Conservation (phyloP, 2,329 filamentous ascomycete species). For the Cladosporium sp. region DNA sequence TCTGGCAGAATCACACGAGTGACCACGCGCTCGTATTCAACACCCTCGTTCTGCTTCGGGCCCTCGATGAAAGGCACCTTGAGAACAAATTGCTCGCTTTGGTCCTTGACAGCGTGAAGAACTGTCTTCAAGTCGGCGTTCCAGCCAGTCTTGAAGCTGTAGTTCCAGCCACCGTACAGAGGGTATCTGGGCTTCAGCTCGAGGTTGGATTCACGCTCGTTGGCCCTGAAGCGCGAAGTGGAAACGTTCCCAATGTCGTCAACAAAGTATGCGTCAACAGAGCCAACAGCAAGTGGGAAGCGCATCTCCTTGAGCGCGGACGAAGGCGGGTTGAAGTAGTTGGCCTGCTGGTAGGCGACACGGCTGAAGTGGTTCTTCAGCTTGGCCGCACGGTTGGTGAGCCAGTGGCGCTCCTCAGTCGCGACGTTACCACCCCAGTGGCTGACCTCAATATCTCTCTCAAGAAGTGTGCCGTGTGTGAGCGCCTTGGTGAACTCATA, state of each 20-base stretch:
- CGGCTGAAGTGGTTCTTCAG: constrained; percentile 54
- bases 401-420: constrained; percentile 88
- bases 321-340: constrained; percentile 67
- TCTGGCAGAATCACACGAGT: constrained; percentile 86
- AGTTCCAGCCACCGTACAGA: constrained; percentile 97
- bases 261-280: constrained; percentile 86
- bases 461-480: constrained; percentile 72
- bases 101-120: constrained; percentile 60
- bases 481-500: constrained; percentile 96
- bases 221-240: constrained; percentile 81
- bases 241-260: constrained; percentile 97
- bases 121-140: constrained; percentile 80
- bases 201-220: constrained; percentile 64
- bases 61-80: constrained; percentile 93
- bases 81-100: constrained; percentile 73
- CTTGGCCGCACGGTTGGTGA: constrained; percentile 82
- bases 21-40: constrained; percentile 80
- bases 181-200: constrained; percentile 94
- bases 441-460: constrained; percentile 91
- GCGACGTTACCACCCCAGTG: constrained; percentile 98
- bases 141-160: constrained; percentile 96
- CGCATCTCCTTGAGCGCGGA: constrained; percentile 79
- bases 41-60: constrained; percentile 78
- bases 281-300: constrained; percentile 76
- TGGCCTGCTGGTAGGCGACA: constrained; percentile 48